Evolutionary conservation across 108 stramenopile species (phyloP).

Genomic region (Stephanodiscus minutulus): DNA sequence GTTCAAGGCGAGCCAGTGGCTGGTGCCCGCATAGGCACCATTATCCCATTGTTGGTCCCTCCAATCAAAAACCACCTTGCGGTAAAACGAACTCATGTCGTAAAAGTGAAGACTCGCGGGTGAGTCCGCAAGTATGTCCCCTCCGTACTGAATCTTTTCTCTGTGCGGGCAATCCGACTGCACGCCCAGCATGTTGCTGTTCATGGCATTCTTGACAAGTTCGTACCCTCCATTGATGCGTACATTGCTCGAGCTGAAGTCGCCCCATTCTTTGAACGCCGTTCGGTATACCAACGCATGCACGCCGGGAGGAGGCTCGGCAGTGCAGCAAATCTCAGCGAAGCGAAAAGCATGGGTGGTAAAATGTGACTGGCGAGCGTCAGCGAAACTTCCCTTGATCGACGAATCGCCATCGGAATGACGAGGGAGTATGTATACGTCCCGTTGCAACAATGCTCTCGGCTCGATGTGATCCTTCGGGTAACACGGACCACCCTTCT

Average conservation of each 20-base stretch:
- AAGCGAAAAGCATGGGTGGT: slow-evolving; percentile 53
- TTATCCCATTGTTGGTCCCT: slow-evolving; percentile 54
- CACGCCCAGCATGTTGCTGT: slow-evolving; percentile 54
- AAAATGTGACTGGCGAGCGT: slow-evolving; percentile 50
- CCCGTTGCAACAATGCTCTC: slow-evolving; percentile 41
- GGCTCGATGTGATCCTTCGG: slow-evolving; percentile 47
- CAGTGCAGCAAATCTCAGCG: slow-evolving; percentile 48
- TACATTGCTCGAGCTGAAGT: slow-evolving; percentile 39
- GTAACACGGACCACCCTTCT: slow-evolving; percentile 49
- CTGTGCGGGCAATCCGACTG: slow-evolving; percentile 67
- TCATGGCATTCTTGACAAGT: slow-evolving; percentile 43
- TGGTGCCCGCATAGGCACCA: slow-evolving; percentile 47
- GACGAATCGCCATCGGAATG: slow-evolving; percentile 12
- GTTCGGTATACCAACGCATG: slow-evolving; percentile 42
- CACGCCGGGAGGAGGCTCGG: slow-evolving; percentile 37
- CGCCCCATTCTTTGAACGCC: slow-evolving; percentile 45
- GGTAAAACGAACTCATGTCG: slow-evolving; percentile 57
- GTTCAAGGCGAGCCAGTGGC: slow-evolving; percentile 45
- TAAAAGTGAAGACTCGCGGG: slow-evolving; percentile 47
- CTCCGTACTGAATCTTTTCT: slow-evolving; percentile 63
- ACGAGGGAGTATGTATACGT: slow-evolving; percentile 48
- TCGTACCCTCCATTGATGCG: slow-evolving; percentile 53
- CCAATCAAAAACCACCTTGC: slow-evolving; percentile 50
- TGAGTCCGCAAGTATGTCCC: slow-evolving; percentile 52
- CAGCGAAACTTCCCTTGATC: slow-evolving; percentile 35